Evolutionary conservation across 257 asterid genomes (phyloP).

Genomic region (Salvia splendens): DNA sequence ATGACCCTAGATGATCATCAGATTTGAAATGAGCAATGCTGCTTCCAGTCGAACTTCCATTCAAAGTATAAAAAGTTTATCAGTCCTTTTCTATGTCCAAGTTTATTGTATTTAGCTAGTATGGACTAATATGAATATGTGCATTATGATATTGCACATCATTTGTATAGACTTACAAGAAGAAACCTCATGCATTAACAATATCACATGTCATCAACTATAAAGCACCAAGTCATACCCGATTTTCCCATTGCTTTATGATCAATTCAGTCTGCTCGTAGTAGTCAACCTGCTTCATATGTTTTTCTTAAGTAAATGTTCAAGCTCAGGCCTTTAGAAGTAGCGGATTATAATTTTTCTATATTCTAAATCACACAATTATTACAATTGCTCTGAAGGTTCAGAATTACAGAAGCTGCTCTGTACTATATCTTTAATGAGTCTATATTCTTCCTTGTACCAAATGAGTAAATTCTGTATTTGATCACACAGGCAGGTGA

Average conservation of each 20-base stretch:
- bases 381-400: background rate
- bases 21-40: background rate
- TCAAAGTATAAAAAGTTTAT: background rate
- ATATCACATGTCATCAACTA: background rate
- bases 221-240: background rate
- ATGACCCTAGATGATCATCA: background rate
- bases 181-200: background rate
- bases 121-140: background rate
- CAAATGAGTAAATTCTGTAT: background rate
- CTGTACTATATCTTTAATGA: too few relatives aligned
- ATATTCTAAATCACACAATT: background rate
- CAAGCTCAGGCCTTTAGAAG: slow-evolving; percentile 5
- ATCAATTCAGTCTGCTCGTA: background rate
- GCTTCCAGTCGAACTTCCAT: background rate
- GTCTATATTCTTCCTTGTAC: background rate
- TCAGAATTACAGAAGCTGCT: too few relatives aligned
- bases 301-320: background rate
- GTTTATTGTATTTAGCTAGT: background rate
- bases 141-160: background rate
- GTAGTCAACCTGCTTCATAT: background rate
- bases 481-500: slow-evolving; percentile 66
- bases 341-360: slow-evolving; percentile 7
- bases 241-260: background rate
- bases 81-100: background rate
- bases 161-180: background rate